Base-by-base conservation (phyloP, 2,329 filamentous ascomycete genomes). In the Dothideomycetidae sp. region DNA sequence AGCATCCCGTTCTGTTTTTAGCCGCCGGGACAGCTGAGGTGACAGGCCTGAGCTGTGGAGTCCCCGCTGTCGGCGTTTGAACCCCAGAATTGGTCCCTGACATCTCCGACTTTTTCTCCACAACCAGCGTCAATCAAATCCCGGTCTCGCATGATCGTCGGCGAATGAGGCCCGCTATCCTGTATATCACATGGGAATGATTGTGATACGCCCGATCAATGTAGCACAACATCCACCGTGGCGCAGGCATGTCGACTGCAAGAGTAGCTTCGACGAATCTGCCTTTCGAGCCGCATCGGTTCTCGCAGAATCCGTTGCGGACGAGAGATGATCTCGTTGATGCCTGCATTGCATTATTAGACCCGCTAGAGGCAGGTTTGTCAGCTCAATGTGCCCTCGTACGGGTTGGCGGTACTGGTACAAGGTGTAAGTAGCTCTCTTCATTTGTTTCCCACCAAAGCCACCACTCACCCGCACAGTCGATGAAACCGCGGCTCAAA, bases 401-500 rank as follows among this genome's bases (percentile, higher is more conserved):
- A 32, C 75, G 73, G 49, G 70, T 77, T 15, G 80, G 80, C 4
- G 72, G 70, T 10, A 82, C 79, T 0, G 79, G 78, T 12, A 81
- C 82, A 13, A 67, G 79, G 16, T 86, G 50, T 54, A 39, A 40
- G 46, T 48, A 12, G 4, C 26, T 3, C 13, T 31, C 29, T 31
- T n/a, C 29, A n/a, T 7, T 7, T n/a, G n/a, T 26, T n/a, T n/a
- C n/a, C n/a, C 21, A 7, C n/a, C 9, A 9, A 9, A 15, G 29
- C 29, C 7, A 31, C 7, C 29, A 5, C 13, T 4, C 13, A 5
- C 29, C 10, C 23, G 10, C 4, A n/a, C 40, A 54, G 50, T 85
- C 54, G 81, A 86, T 52, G 76, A 83, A 54, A 71, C 74, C 1
- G 81, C 78, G 5, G 79, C 80, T 2, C 79, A 85, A 51, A 70